Evolutionary conservation across 768 basidiomycete species (phyloP), one percentile per base, ranked within the genome.

Genomic region (Tubosaeta sp.): DNA sequence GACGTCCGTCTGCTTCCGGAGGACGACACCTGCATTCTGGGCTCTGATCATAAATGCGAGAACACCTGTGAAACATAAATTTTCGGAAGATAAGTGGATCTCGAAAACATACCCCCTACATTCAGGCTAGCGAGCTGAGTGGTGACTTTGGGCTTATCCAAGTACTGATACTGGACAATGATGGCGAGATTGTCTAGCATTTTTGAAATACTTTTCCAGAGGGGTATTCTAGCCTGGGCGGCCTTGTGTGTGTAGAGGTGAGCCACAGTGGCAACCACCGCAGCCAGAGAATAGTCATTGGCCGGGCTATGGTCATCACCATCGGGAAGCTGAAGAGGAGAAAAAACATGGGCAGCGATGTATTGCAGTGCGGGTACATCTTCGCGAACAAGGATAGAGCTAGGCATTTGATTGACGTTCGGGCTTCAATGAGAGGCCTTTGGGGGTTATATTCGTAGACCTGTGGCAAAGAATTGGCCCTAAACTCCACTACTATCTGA

Each of bases 1-100:
- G 10, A 57, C 50, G 6, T 56, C 38, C 11, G 55, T 43, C 17
- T 48, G 48, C 50, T 61, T 65, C 37, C 75, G 70, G 22, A 77
- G 52, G 11, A 81, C 61, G 3, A 82, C 49, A 7, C 68, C 76
- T 3, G 74, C 78, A 44, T 82, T 82, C 51, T 82, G 80, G 0
- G 71, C 68, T n/a, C 65, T 65, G 22, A 82, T 66, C 6, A 67
- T 68, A 37, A 76, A 65, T 14, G 65, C 61, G 6, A 74, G 48
- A 10, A 69, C 59, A 49, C 71, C 79, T 80, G 13, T 3, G 31
- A 0, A 4, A 8, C 7, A n/a, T 60, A 10, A 60, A 43, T 22
- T 19, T 17, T 22, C 7, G 12, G 13, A 32, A 44, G 27, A 38
- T 2, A 2, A 2, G 4, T 1, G 10, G 29, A 16, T 16, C 4